Evolutionary conservation across 139 green algal species (phyloP), one percentile per base, ranked within the genome.

Genomic region (Trebouxia sp.): DNA sequence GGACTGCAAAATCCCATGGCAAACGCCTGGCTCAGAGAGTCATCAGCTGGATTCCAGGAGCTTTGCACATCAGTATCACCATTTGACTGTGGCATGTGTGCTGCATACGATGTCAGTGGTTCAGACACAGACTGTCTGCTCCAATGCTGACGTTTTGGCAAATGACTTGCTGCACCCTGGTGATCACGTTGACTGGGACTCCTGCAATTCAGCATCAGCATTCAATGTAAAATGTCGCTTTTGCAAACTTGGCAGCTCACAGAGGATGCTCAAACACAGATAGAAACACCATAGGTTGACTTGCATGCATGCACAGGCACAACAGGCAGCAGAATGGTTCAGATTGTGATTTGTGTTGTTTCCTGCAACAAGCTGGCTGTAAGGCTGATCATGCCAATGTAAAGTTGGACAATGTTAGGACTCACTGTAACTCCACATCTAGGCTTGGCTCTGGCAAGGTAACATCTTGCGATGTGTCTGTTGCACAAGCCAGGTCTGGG

Each of bases 141-240:
- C 62, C 62, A 72, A n/a, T 72, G 62, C 35, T 72, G 62, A 35
- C 62, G 62, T 14, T 45, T 22, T 42, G 62, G 62, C 11, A 45
- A 15, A 35, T 5, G 4, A 35, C 32, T 15, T 15, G 11, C 17
- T 1, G 4, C 14, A 66, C 5, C 26, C 11, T 28, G 10, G 12
- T 72, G n/a, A 5, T 42, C 32, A 14, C 9, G 32, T 42, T 42
- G n/a, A 42, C 32, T 41, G 53, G 14, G 17, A 66, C 12, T 8
- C 26, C n/a, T 37, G n/a, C 20, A 26, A 37, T 37, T 3, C 1
- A n/a, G n/a, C n/a, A n/a, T n/a, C n/a, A n/a, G n/a, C 47, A 53
- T 5, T 53, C 47, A 53, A 5, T 53, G n/a, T n/a, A n/a, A n/a
- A n/a, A n/a, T n/a, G n/a, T n/a, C n/a, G n/a, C n/a, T n/a, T n/a